Conservation (phyloP, 2,329 filamentous ascomycete genomes). For the Fusarium begoniae region DNA sequence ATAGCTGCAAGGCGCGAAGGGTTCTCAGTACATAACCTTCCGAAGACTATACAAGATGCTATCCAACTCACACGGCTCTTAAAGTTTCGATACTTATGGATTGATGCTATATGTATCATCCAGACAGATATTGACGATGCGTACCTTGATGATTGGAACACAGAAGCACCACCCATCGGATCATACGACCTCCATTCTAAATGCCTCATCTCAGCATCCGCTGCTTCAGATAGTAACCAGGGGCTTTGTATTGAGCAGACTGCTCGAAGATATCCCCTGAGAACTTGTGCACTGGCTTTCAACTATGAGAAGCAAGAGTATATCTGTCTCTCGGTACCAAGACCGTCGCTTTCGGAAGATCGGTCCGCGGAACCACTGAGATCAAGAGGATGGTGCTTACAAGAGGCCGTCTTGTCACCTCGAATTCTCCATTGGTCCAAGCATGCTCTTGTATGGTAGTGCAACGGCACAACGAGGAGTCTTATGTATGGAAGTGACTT, state of each 20-base stretch:
- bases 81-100: background rate
- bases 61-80: background rate
- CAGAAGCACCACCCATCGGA: constrained; percentile 7
- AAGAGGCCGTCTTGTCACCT: background rate
- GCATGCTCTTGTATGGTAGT: background rate
- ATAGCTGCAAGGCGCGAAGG: background rate
- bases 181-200: constrained; percentile 9
- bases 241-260: background rate
- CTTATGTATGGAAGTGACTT: background rate
- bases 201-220: constrained; percentile 10
- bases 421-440: background rate
- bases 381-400: constrained; percentile 1
- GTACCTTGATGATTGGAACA: constrained; percentile 2
- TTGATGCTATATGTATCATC: constrained; percentile 10
- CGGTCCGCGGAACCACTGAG: background rate
- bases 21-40: background rate
- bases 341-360: background rate
- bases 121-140: background rate
- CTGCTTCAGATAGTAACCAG: background rate
- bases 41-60: background rate
- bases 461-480: background rate
- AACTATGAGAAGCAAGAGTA: background rate
- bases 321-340: background rate
- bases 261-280: background rate
- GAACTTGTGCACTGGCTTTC: background rate